phyloP scores from a whole-genome alignment of 768 basidiomycete genomes.

The Cubamyces sp. region DNA sequence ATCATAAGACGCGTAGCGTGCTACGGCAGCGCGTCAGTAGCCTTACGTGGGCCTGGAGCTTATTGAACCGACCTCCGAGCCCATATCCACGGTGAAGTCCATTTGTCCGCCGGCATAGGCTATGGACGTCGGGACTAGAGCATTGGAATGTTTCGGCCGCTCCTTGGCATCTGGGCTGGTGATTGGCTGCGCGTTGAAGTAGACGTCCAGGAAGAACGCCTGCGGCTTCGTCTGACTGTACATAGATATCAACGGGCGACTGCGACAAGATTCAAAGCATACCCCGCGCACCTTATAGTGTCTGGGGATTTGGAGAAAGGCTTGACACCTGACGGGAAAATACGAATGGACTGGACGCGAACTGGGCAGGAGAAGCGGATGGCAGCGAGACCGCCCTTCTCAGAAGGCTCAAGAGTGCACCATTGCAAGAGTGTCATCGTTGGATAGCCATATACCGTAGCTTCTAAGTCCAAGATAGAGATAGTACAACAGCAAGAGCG shows the following conservation, averaged over 20 bases:
- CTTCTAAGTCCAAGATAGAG: neutral
- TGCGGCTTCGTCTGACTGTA: conserved; percentile 70
- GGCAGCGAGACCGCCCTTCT: conserved; percentile 62
- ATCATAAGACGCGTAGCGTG: conserved; percentile 80
- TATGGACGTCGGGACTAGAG: conserved; percentile 69
- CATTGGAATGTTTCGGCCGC: conserved; percentile 69
- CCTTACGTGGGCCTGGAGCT: neutral
- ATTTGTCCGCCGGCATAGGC: conserved; percentile 71
- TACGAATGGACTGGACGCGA: conserved; percentile 64
- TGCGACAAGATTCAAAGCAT: neutral
- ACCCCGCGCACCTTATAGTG: conserved; percentile 39
- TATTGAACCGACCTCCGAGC: conserved; percentile 55
- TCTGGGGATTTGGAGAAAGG: conserved; percentile 67
- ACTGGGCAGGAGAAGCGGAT: conserved; percentile 73
- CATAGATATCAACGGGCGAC: conserved; percentile 17
- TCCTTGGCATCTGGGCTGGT: conserved; percentile 51
- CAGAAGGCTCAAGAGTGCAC: conserved; percentile 64
- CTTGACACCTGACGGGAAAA: conserved; percentile 67
- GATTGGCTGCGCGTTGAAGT: conserved; percentile 71
- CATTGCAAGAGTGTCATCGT: conserved; percentile 60
- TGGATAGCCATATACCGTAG: neutral
- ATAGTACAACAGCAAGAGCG: neutral
- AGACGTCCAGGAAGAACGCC: conserved; percentile 74
- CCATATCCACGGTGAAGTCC: conserved; percentile 74
- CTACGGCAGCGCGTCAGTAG: conserved; percentile 38